These are phyloP conservation scores for Hanseniaspora mollemarum DNA, from an alignment of 805 yeast genomes.

Conservation along the genomic window DNA sequence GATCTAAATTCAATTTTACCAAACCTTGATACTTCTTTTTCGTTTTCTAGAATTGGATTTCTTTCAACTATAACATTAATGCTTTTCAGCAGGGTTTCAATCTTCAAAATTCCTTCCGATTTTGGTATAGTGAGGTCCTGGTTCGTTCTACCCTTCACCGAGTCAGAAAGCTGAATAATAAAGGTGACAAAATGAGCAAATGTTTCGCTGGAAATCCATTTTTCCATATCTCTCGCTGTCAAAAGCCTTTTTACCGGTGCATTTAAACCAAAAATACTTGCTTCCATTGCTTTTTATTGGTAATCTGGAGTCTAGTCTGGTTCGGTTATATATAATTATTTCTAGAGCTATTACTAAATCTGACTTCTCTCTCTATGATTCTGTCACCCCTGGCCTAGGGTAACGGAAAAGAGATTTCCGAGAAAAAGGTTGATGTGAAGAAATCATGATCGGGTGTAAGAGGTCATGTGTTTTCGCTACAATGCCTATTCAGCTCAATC, in stretches of 20 bases:
- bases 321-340: background rate
- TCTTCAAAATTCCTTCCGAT: conserved; percentile 28
- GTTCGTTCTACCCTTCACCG: conserved; percentile 52
- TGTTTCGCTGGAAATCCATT: conserved; percentile 46
- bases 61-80: conserved; percentile 37
- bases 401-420: too few species aligned
- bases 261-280: conserved; percentile 5
- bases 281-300: background rate
- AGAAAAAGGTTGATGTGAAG: too few species aligned
- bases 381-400: too few species aligned
- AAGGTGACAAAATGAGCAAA: conserved; percentile 43
- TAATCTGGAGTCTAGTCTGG: background rate
- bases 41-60: conserved; percentile 54
- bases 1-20: conserved; percentile 84
- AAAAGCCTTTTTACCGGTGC: conserved; percentile 39
- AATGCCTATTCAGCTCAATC: too few species aligned
- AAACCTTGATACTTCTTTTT: conserved; percentile 59
- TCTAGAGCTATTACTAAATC: too few species aligned
- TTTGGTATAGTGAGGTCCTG: conserved; percentile 36
- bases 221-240: conserved; percentile 47
- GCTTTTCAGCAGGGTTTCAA: conserved; percentile 36
- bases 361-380: too few species aligned
- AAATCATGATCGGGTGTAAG: too few species aligned
- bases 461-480: too few species aligned
- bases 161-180: conserved; percentile 44